Conservation (phyloP, 2,329 filamentous ascomycete species). For the Fusarium dimerum region DNA sequence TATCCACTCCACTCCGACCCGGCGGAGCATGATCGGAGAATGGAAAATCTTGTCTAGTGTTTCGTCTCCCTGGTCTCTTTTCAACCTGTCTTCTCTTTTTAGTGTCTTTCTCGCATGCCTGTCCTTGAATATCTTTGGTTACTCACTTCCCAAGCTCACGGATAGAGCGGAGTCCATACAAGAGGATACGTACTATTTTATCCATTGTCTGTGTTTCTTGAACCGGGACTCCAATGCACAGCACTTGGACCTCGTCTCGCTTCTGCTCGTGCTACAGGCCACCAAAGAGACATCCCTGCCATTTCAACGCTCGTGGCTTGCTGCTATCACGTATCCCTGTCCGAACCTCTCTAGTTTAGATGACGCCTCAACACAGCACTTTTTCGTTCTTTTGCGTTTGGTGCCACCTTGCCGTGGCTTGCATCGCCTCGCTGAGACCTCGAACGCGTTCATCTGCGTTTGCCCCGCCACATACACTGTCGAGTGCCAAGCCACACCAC, state of each 20-base stretch:
- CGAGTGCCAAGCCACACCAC: not conserved
- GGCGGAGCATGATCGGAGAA: not conserved
- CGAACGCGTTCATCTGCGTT: not conserved
- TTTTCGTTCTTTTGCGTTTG: slow-evolving; percentile 9
- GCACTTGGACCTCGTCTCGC: not conserved
- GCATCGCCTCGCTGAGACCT: not conserved
- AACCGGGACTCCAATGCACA: too few relatives aligned
- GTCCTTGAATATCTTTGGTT: too few relatives aligned
- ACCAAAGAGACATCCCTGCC: slow-evolving; percentile 7
- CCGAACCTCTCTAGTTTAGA: slow-evolving; percentile 1
- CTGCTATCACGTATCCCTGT: slow-evolving; percentile 14
- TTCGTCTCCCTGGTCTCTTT: not conserved
- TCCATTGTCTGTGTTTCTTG: not conserved
- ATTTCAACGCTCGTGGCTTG: slow-evolving; percentile 25
- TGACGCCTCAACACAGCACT: slow-evolving; percentile 4
- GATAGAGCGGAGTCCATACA: too few relatives aligned
- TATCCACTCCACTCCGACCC: not conserved
- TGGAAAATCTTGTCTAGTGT: not conserved
- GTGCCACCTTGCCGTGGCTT: not conserved
- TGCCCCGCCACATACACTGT: not conserved
- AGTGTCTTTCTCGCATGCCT: not conserved
- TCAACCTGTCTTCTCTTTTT: not conserved
- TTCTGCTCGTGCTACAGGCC: too few relatives aligned
- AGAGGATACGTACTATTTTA: not conserved
- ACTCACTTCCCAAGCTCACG: too few relatives aligned